Conservation (phyloP, 2,329 filamentous ascomycete species). For the Phialemoniopsis sp. region DNA sequence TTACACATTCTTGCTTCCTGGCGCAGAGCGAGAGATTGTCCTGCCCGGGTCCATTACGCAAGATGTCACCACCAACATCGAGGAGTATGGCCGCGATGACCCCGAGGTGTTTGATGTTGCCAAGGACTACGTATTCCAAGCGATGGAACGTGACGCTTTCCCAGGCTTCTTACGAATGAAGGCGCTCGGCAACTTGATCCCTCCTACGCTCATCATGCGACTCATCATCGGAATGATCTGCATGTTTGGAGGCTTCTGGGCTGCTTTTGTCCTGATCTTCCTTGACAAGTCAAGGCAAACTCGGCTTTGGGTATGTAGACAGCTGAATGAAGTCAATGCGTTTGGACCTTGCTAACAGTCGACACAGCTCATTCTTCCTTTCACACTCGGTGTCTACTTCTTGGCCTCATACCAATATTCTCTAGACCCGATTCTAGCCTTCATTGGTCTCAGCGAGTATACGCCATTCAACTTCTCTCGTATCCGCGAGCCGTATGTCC, state of each 20-base stretch:
- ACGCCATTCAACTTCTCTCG: constrained; percentile 88
- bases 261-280: constrained; percentile 89
- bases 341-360: constrained; percentile 8
- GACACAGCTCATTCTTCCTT: constrained; percentile 69
- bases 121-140: constrained; percentile 99
- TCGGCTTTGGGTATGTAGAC: constrained; percentile 73
- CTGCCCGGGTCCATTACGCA: constrained; percentile 83
- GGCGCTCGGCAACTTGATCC: constrained; percentile 91
- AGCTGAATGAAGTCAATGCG: neutral
- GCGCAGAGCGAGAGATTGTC: constrained; percentile 94
- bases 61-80: constrained; percentile 82
- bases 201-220: constrained; percentile 80
- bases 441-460: constrained; percentile 92
- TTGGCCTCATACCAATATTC: constrained; percentile 93
- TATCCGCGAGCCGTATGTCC: constrained; percentile 87
- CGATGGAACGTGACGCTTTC: constrained; percentile 99
- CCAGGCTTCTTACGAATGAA: constrained; percentile 94
- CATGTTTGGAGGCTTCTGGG: constrained; percentile 92
- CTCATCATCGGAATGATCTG: constrained; percentile 80
- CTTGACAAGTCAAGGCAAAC: constrained; percentile 70
- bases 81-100: constrained; percentile 88
- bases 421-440: constrained; percentile 84
- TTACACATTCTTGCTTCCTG: constrained; percentile 93
- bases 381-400: constrained; percentile 85
- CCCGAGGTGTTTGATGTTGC: constrained; percentile 96